Conservation (phyloP, 2,329 filamentous ascomycete species). For the Calonectria naviculata region DNA sequence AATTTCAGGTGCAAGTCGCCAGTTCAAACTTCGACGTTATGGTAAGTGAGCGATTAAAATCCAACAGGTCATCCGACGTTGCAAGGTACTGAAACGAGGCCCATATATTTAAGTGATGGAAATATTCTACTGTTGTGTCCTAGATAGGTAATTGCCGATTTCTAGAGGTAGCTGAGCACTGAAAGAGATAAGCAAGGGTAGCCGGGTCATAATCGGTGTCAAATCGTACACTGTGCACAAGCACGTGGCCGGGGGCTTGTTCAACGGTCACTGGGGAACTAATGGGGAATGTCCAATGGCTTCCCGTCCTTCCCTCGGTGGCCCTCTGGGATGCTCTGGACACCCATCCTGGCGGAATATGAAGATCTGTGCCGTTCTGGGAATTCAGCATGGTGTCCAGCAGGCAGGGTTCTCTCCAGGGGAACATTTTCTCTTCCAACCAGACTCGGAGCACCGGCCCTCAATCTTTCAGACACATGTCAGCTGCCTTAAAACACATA, state of each 20-base stretch:
- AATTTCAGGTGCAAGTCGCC: no score
- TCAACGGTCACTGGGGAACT: conserved; percentile 14
- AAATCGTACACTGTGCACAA: conserved; percentile 12
- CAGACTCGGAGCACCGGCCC: conserved; percentile 15
- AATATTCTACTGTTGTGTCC: background rate
- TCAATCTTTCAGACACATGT: no score
- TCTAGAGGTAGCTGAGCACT: background rate
- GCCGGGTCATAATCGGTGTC: background rate
- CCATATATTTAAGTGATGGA: no score
- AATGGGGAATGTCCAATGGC: conserved; percentile 16
- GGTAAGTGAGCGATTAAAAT: no score
- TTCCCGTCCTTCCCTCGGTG: background rate
- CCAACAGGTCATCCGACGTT: no score
- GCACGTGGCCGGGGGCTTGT: background rate
- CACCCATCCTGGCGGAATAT: conserved; percentile 8
- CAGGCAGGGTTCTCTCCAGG: conserved; percentile 20
- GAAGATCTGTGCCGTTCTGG: conserved; percentile 11
- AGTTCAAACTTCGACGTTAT: no score
- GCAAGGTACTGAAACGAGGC: no score
- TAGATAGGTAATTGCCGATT: conserved; percentile 18
- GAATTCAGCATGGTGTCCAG: conserved; percentile 27
- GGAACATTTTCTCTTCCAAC: conserved; percentile 13
- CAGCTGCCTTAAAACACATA: no score
- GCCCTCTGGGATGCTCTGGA: background rate
- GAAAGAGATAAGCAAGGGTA: background rate